These are phyloP conservation scores for Emergomyces pasteurianus DNA, from an alignment of 2,329 filamentous ascomycete species.

Conservation along the genomic window DNA sequence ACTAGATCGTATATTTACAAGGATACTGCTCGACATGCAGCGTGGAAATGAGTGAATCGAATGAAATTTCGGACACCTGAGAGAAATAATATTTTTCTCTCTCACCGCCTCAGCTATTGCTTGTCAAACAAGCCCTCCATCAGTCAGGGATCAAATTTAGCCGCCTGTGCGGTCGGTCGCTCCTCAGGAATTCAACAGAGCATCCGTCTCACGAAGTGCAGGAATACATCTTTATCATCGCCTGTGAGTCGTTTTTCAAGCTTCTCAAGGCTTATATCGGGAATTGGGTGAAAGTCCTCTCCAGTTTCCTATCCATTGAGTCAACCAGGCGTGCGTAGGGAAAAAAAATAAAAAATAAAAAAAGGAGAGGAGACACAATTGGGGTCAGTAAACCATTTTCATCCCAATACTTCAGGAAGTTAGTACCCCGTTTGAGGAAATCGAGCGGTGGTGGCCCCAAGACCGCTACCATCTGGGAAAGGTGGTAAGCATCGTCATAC, in stretches of 20 bases:
- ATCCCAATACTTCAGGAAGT: constrained; percentile 5
- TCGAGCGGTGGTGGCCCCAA: not conserved
- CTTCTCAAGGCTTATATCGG: constrained; percentile 1
- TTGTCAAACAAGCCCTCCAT: not conserved
- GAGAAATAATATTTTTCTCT: not conserved
- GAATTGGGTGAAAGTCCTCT: constrained; percentile 1
- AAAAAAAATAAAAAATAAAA: no score
- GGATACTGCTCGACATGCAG: no score
- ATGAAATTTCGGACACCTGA: no score
- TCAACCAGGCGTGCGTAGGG: no score
- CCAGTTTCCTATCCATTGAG: constrained; percentile 3
- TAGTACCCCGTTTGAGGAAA: not conserved
- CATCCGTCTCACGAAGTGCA: not conserved
- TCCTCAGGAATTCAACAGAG: constrained; percentile 5
- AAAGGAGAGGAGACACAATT: no score
- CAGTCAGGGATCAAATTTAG: not conserved
- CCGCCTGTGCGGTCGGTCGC: not conserved
- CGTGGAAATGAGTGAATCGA: no score
- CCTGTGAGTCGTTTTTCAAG: not conserved
- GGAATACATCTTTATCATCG: not conserved
- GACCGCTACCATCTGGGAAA: not conserved
- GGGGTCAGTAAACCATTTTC: not conserved
- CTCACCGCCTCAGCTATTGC: not conserved
- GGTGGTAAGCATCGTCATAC: not conserved
- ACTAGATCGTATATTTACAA: no score